Evolutionary conservation across 2,329 filamentous ascomycete genomes (phyloP).

Genomic region (Balansia obtecta): DNA sequence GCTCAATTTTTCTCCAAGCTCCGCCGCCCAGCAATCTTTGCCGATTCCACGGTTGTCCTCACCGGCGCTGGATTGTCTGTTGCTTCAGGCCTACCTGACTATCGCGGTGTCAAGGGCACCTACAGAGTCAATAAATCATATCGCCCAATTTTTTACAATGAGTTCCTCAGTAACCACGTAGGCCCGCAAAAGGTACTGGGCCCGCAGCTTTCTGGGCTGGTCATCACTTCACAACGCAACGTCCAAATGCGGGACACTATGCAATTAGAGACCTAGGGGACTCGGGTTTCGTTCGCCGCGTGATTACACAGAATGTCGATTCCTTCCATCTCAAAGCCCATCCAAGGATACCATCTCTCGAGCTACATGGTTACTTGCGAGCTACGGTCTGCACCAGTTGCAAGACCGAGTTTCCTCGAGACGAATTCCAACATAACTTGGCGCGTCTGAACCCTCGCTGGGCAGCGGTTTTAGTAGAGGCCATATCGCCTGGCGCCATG

Average conservation of each 20-base stretch:
- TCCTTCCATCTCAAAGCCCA: slow-evolving; percentile 78
- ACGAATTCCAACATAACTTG: slow-evolving; percentile 64
- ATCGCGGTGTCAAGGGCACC: slow-evolving; percentile 78
- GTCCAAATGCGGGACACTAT: slow-evolving; percentile 67
- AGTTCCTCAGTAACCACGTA: slow-evolving; percentile 76
- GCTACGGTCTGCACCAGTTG: slow-evolving; percentile 74
- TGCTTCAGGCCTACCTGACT: slow-evolving; percentile 85
- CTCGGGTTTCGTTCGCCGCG: slow-evolving; percentile 59
- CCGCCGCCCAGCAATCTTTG: slow-evolving; percentile 39
- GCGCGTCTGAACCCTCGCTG: slow-evolving; percentile 74
- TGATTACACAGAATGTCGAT: slow-evolving; percentile 95
- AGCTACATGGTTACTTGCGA: slow-evolving; percentile 85
- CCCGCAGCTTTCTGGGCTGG: slow-evolving; percentile 88
- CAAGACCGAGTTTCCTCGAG: slow-evolving; percentile 55
- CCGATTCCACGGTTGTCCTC: slow-evolving; percentile 36
- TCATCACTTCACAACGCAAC: slow-evolving; percentile 65
- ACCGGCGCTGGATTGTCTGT: slow-evolving; percentile 90
- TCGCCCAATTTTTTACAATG: slow-evolving; percentile 83
- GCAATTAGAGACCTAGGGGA: slow-evolving; percentile 61
- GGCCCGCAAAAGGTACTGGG: slow-evolving; percentile 88
- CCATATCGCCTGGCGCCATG: slow-evolving; percentile 62
- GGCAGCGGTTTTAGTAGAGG: slow-evolving; percentile 62
- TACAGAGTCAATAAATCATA: slow-evolving; percentile 88
- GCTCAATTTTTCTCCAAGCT: slow-evolving; percentile 58
- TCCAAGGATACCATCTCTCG: slow-evolving; percentile 60